A percentile compares a stretch with the other conserved stretches of the same genome.
Evolutionary conservation across 2,329 filamentous ascomycete species (phyloP).

Genomic region (Phialophora expanda): DNA sequence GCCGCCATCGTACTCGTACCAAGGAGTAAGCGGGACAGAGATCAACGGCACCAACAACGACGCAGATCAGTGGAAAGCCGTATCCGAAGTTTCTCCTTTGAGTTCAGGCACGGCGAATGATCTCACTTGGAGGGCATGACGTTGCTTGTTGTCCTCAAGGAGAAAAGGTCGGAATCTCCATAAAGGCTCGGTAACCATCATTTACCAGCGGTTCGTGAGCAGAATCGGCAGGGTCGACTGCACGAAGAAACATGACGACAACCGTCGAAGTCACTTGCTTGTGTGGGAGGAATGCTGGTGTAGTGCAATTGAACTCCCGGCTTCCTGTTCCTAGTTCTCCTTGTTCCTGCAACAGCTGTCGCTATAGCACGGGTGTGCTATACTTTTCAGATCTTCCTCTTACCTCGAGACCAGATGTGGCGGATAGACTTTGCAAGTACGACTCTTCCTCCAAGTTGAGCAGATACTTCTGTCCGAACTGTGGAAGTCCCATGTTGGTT

Average conservation of each 20-base stretch:
- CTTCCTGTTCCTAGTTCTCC: slow-evolving; percentile 41
- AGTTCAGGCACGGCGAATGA: neutral
- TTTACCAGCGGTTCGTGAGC: neutral
- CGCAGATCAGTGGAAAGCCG: slow-evolving; percentile 5
- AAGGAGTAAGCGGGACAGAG: neutral
- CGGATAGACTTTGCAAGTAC: slow-evolving; percentile 51
- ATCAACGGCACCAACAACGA: neutral
- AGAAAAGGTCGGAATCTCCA: neutral
- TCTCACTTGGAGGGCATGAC: neutral
- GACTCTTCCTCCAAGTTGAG: slow-evolving; percentile 50
- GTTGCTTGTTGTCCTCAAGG: neutral
- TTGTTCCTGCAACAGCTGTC: slow-evolving; percentile 61
- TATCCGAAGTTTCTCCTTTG: slow-evolving; percentile 11
- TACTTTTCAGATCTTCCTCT: slow-evolving; percentile 53
- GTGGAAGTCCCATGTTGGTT: slow-evolving; percentile 43
- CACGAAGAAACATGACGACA: slow-evolving; percentile 19
- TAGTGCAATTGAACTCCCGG: slow-evolving; percentile 25
- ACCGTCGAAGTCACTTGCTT: slow-evolving; percentile 33
- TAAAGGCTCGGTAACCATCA: neutral
- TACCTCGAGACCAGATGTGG: slow-evolving; percentile 43
- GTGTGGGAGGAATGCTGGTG: slow-evolving; percentile 34
- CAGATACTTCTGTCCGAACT: slow-evolving; percentile 37
- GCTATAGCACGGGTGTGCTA: slow-evolving; percentile 55
- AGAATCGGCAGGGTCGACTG: neutral
- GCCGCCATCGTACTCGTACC: neutral